Percentiles rank a stretch among this genome's conserved stretches.
These are phyloP conservation scores for Fusarium keratoplasticum DNA, from an alignment of 2,329 filamentous ascomycete genomes.

Conservation along the genomic window DNA sequence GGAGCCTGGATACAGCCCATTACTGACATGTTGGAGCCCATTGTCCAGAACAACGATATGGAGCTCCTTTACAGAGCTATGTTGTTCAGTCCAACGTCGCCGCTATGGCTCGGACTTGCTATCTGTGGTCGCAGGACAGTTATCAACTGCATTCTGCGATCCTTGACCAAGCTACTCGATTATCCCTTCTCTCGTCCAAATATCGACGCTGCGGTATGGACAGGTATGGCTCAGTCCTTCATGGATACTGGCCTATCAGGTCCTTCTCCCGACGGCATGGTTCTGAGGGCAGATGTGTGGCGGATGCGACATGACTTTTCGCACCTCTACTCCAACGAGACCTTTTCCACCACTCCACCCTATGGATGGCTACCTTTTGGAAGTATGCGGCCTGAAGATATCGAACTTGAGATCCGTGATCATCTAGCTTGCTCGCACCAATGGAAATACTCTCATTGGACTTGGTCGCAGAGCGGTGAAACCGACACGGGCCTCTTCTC, in stretches of 20 bases:
- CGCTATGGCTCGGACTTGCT: conserved; percentile 10
- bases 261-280: neutral
- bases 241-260: neutral
- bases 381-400: neutral
- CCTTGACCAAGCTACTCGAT: neutral
- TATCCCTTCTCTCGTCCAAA: neutral
- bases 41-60: neutral
- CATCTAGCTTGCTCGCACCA: neutral
- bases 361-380: neutral
- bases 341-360: neutral
- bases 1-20: conserved; percentile 12
- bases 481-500: neutral
- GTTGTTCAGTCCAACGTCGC: neutral
- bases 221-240: neutral
- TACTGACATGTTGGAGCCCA: neutral
- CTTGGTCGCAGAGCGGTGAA: neutral
- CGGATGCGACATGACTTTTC: neutral
- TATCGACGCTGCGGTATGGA: conserved; percentile 1
- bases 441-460: conserved; percentile 1
- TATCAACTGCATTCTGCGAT: neutral
- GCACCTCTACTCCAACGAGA: neutral
- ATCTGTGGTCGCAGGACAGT: neutral
- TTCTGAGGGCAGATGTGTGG: neutral
- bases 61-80: conserved; percentile 3
- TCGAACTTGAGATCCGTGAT: neutral